Conservation (phyloP, 495 filamentous ascomycete species). For the Echria macrotheca region DNA sequence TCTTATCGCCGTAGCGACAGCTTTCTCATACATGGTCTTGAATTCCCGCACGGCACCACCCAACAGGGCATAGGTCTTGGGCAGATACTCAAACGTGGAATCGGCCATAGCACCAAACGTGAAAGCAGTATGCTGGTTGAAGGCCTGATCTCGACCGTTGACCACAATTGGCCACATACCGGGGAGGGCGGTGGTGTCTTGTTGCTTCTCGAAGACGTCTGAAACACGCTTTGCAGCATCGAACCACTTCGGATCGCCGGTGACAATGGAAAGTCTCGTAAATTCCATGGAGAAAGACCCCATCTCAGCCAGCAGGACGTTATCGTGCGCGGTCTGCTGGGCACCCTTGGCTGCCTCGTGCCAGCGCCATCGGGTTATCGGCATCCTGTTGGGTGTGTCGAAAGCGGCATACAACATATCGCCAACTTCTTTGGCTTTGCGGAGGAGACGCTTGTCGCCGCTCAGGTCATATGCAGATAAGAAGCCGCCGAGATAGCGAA, state of each 20-base stretch:
- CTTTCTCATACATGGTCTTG: slow-evolving; percentile 63
- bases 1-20: slow-evolving; percentile 57
- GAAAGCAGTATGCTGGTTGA: slow-evolving; percentile 41
- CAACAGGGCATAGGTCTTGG: slow-evolving; percentile 62
- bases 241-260: slow-evolving; percentile 74
- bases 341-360: slow-evolving; percentile 22
- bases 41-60: slow-evolving; percentile 71
- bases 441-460: slow-evolving; percentile 59
- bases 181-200: slow-evolving; percentile 59
- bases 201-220: slow-evolving; percentile 62
- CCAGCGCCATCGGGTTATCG: slow-evolving; percentile 60
- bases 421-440: slow-evolving; percentile 76
- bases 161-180: slow-evolving; percentile 49
- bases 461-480: slow-evolving; percentile 72
- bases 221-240: slow-evolving; percentile 83
- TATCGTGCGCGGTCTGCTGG: slow-evolving; percentile 27
- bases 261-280: slow-evolving; percentile 75
- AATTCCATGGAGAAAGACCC: slow-evolving; percentile 79
- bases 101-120: slow-evolving; percentile 72
- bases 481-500: slow-evolving; percentile 73
- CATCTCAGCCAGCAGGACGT: slow-evolving; percentile 51
- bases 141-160: slow-evolving; percentile 25
- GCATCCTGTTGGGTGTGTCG: slow-evolving; percentile 91
- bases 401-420: slow-evolving; percentile 82
- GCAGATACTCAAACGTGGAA: slow-evolving; percentile 79